Evolutionary conservation across 2,329 filamentous ascomycete species (phyloP).

Genomic region (Boeremia lycopersici): DNA sequence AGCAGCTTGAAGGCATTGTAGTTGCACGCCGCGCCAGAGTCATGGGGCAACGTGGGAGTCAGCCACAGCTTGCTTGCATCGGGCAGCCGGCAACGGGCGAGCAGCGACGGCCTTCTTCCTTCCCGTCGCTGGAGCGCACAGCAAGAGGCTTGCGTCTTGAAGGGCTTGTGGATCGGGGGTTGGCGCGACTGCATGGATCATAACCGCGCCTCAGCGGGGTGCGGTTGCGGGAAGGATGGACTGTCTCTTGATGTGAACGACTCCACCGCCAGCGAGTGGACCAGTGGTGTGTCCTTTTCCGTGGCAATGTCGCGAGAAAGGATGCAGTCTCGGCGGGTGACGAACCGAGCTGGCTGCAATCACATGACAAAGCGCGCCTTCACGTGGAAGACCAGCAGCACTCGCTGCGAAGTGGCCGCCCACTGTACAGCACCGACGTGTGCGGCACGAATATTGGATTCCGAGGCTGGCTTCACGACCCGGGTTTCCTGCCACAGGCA

Average conservation of each 20-base stretch:
- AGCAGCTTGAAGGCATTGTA: background rate
- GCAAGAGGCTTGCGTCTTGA: conserved; percentile 10
- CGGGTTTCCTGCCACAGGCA: conserved; percentile 11
- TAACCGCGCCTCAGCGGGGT: conserved; percentile 27
- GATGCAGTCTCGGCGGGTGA: too few species aligned
- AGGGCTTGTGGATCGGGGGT: conserved; percentile 27
- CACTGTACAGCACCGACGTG: background rate
- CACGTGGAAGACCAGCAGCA: conserved; percentile 5
- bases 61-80: conserved; percentile 1
- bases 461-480: background rate
- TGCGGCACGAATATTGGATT: conserved; percentile 12
- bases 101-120: conserved; percentile 6
- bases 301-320: background rate
- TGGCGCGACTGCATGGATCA: conserved; percentile 27
- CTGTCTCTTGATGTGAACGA: conserved; percentile 32
- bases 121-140: conserved; percentile 31
- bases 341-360: too few species aligned
- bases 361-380: background rate
- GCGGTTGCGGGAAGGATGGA: conserved; percentile 44
- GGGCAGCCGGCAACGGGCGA: conserved; percentile 7
- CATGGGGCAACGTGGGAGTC: conserved; percentile 1
- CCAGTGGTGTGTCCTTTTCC: background rate
- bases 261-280: conserved; percentile 1
- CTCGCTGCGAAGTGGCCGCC: conserved; percentile 3
- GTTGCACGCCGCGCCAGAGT: background rate